A percentile compares a stretch with the other conserved stretches of the same genome.
These are phyloP conservation scores for Cyanophora paradoxa DNA, from an alignment of 78 protist species.

Conservation along the genomic window DNA sequence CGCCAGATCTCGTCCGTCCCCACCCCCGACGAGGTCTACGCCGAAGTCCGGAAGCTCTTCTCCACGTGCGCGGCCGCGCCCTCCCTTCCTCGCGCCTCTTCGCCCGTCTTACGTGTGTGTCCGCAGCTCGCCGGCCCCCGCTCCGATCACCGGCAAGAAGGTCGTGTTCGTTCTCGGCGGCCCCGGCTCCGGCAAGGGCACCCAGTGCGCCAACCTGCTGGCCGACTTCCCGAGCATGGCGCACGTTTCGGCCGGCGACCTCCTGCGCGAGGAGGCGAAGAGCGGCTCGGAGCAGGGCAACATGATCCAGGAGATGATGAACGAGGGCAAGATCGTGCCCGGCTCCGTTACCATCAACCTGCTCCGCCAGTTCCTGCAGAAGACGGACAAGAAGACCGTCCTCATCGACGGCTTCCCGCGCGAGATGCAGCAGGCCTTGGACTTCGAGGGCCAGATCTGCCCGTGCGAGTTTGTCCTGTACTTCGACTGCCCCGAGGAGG, in stretches of 20 bases:
- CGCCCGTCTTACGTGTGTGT: no score
- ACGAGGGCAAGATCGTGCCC: conserved; percentile 36
- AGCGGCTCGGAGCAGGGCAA: conserved; percentile 26
- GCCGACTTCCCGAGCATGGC: conserved; percentile 12
- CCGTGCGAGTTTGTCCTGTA: not conserved
- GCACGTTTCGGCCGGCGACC: conserved; percentile 46
- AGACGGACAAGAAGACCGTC: conserved; percentile 25
- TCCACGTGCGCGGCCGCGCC: no score
- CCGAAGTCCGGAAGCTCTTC: no score
- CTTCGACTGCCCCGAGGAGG: conserved; percentile 32
- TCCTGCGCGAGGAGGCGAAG: conserved; percentile 33
- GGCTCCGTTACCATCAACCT: conserved; percentile 4
- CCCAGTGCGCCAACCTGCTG: conserved; percentile 25
- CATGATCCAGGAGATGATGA: conserved; percentile 6
- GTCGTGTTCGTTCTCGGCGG: conserved; percentile 51
- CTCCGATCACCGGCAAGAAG: no score
- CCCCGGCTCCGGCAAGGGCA: conserved; percentile 57
- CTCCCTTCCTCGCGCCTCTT: no score
- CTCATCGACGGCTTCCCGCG: conserved; percentile 83
- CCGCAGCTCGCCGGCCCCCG: no score
- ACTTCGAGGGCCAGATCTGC: no score
- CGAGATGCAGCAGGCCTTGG: no score
- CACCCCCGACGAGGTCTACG: no score
- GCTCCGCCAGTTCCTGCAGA: conserved; percentile 26
- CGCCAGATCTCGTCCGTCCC: no score